Conservation (phyloP, 148 eudicot genomes). For the Rhododendron griersonianum region DNA sequence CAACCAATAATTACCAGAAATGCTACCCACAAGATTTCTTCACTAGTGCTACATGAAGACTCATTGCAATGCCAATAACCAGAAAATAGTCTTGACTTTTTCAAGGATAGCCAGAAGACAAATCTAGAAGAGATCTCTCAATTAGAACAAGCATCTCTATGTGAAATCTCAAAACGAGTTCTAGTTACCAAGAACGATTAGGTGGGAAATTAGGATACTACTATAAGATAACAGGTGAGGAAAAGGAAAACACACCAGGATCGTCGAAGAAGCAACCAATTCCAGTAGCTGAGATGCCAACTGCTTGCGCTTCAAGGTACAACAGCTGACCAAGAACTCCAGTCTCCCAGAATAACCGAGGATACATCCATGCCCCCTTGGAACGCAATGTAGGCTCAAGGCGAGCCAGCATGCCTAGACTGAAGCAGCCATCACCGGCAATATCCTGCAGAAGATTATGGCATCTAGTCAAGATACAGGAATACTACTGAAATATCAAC, state of each 20-base stretch:
- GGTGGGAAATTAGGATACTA: not conserved
- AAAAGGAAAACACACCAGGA: slow-evolving; percentile 55
- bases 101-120: not conserved
- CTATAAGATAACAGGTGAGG: not conserved
- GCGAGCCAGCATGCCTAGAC: slow-evolving; percentile 95
- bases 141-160: not conserved
- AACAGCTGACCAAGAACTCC: slow-evolving; percentile 93
- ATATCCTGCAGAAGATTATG: slow-evolving; percentile 55
- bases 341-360: slow-evolving; percentile 94
- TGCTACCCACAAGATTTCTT: not conserved
- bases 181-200: not conserved
- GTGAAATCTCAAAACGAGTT: not conserved
- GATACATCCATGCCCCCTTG: slow-evolving; percentile 91
- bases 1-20: not conserved
- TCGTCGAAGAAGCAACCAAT: slow-evolving; percentile 96
- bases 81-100: not conserved
- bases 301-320: slow-evolving; percentile 90
- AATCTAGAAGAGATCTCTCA: not conserved
- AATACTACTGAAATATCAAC: not conserved
- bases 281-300: slow-evolving; percentile 92
- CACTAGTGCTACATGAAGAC: not conserved
- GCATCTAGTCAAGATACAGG: not conserved
- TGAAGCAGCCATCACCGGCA: slow-evolving; percentile 93
- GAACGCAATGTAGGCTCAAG: slow-evolving; percentile 61
- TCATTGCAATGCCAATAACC: not conserved